Base-by-base conservation (phyloP, 2,329 filamentous ascomycete genomes). In the Curvularia lunata region DNA sequence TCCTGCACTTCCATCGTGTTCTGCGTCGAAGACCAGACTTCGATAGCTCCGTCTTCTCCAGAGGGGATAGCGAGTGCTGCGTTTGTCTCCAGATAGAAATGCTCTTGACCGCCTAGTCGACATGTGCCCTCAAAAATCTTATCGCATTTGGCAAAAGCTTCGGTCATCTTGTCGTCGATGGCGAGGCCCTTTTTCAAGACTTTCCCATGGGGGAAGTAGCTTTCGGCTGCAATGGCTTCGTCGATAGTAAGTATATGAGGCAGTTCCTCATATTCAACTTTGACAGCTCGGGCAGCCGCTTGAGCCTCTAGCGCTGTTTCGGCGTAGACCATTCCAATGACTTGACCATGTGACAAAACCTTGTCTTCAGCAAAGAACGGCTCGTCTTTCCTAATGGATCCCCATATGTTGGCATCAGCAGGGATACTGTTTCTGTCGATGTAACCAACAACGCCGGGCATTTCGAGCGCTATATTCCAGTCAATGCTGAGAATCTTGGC, bases 1-100 rank as follows among this genome's bases (percentile, higher is more conserved):
- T 77, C 75, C 58, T 77, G 75, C 4, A 75, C 77, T 52, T 77
- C 75, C 72, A 76, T 77, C 4, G 71, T 75, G 48, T 77, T 77
- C 41, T 77, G 75, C 0, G 75, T 77, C 2, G 75, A 77, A 3
- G 75, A 77, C 75, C 75, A 97, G 8, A 99, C 86, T 71, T 98
- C 94, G 84, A 98, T 93, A 71, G 94, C 92, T 0, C 92, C 93
- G 75, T 97, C 92, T 76, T 97, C 94, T 0, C 86, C 86, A 70
- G 96, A 96, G 0, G 94, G 94, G 49, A 97, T 87, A 0, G 86
- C 91, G 2, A 97, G 78, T 43, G 88, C 89, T 1, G 91, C 93
- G 62, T 97, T 89, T 0, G 94, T 97, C 77, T 98, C 94, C 1
- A 98, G 84, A 68, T 98, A 98, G 74, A 98, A 98, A 72, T 98